A percentile compares a stretch with the other conserved stretches of the same genome.
Conservation (phyloP, 2,329 filamentous ascomycete genomes). For the Calcarisporium arbuscula region DNA sequence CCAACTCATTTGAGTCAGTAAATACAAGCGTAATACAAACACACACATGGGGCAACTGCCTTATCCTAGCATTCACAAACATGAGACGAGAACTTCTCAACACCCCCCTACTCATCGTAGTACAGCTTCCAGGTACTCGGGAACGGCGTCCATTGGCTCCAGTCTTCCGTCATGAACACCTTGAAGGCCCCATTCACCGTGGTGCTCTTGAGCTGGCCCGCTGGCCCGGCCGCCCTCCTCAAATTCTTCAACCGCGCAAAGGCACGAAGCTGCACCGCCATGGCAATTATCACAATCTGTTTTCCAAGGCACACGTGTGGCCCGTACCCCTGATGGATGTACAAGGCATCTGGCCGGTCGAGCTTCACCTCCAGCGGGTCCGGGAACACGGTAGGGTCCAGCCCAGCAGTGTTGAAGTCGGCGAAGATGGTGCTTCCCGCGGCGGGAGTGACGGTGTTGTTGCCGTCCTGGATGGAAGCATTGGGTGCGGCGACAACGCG, state of each 20-base stretch:
- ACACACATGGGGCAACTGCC: too few species aligned
- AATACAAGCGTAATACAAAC: too few species aligned
- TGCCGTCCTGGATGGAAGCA: slow-evolving; percentile 26
- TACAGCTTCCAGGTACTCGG: too few species aligned
- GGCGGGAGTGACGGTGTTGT: slow-evolving; percentile 21
- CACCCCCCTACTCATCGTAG: too few species aligned
- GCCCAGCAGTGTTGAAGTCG: slow-evolving; percentile 42
- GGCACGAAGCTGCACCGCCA: slow-evolving; percentile 6
- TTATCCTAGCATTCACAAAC: too few species aligned
- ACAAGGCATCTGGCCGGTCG: slow-evolving; percentile 41
- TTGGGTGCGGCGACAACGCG: slow-evolving; percentile 30
- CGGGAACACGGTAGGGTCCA: slow-evolving; percentile 42
- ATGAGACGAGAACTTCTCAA: too few species aligned
- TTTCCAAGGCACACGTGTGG: slow-evolving; percentile 32
- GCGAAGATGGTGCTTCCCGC: slow-evolving; percentile 44
- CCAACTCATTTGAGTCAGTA: too few species aligned
- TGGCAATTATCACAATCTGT: slow-evolving; percentile 7
- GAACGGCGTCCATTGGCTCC: slow-evolving; percentile 8
- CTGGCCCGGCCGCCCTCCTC: slow-evolving; percentile 6
- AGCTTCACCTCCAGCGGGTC: slow-evolving; percentile 42
- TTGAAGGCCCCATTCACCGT: slow-evolving; percentile 7
- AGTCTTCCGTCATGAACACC: slow-evolving; percentile 7
- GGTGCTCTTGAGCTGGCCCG: slow-evolving; percentile 10
- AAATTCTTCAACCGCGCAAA: slow-evolving; percentile 7
- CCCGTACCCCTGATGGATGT: slow-evolving; percentile 47